A percentile compares a stretch with the other conserved stretches of the same genome.
phyloP scores from a whole-genome alignment of 2,329 filamentous ascomycete species.

The Cladosporium sp. region DNA sequence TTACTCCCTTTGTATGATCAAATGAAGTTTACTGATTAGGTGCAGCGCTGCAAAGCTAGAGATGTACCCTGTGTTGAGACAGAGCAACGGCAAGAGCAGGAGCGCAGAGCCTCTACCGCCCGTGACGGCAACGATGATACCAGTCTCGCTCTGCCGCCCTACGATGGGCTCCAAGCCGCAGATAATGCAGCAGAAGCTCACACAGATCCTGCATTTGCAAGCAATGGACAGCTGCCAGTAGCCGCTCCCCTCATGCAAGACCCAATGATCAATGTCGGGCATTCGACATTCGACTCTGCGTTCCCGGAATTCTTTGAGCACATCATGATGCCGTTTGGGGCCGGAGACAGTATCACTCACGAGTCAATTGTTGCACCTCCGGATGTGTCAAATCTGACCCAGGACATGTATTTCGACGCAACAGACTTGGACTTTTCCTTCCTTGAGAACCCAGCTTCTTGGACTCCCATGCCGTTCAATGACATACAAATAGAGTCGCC shows the following conservation, averaged over 20 bases:
- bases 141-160: no score
- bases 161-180: no score
- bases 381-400: slow-evolving; percentile 22
- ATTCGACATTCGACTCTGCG: slow-evolving; percentile 10
- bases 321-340: slow-evolving; percentile 23
- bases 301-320: slow-evolving; percentile 26
- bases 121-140: background rate
- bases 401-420: slow-evolving; percentile 19
- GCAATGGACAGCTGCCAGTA: no score
- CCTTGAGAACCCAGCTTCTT: slow-evolving; percentile 13
- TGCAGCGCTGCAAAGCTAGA: slow-evolving; percentile 18
- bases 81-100: slow-evolving; percentile 16
- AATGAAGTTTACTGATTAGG: background rate
- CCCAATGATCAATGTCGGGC: no score
- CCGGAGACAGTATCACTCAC: background rate
- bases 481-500: background rate
- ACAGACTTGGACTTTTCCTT: slow-evolving; percentile 23
- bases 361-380: slow-evolving; percentile 14
- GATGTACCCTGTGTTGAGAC: slow-evolving; percentile 19
- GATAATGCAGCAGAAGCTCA: no score
- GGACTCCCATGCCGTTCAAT: slow-evolving; percentile 2
- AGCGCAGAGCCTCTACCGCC: slow-evolving; percentile 1
- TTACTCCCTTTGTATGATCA: background rate
- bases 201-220: no score
- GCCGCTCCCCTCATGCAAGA: no score